Evolutionary conservation across 768 basidiomycete species (phyloP).

Genomic region (Collybia sp.): DNA sequence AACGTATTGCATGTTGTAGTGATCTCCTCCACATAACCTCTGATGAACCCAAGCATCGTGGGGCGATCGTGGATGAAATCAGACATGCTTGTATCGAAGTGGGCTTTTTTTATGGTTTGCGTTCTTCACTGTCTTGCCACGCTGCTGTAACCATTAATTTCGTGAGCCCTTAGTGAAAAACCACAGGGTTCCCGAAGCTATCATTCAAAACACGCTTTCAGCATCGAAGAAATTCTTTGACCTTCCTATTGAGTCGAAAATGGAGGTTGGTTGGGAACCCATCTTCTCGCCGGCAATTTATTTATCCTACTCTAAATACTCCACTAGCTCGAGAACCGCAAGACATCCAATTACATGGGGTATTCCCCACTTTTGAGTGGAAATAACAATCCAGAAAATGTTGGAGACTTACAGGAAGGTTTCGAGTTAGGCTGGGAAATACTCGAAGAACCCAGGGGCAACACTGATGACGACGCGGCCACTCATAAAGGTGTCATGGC

Average conservation of each 20-base stretch:
- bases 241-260: slow-evolving; percentile 57
- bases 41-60: slow-evolving; percentile 31
- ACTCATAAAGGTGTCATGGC: slow-evolving; percentile 52
- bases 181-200: slow-evolving; percentile 60
- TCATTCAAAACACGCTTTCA: slow-evolving; percentile 40
- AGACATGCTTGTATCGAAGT: slow-evolving; percentile 76
- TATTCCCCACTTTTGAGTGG: slow-evolving; percentile 66
- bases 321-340: slow-evolving; percentile 61
- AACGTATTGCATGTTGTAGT: slow-evolving; percentile 19
- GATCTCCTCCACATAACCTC: slow-evolving; percentile 38
- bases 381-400: slow-evolving; percentile 69
- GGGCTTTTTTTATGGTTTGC: slow-evolving; percentile 79
- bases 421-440: slow-evolving; percentile 82
- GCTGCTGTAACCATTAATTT: not conserved
- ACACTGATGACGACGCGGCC: slow-evolving; percentile 16
- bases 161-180: slow-evolving; percentile 54
- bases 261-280: slow-evolving; percentile 42
- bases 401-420: slow-evolving; percentile 89
- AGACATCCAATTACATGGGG: slow-evolving; percentile 70
- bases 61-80: slow-evolving; percentile 49
- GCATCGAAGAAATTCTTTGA: slow-evolving; percentile 63
- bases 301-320: not conserved
- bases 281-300: not conserved
- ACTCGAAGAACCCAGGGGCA: slow-evolving; percentile 13
- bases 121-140: not conserved